Evolutionary conservation across 2,329 filamentous ascomycete genomes (phyloP), one percentile per base, ranked within the genome.

Genomic region (Penicillium fuscoglaucum): DNA sequence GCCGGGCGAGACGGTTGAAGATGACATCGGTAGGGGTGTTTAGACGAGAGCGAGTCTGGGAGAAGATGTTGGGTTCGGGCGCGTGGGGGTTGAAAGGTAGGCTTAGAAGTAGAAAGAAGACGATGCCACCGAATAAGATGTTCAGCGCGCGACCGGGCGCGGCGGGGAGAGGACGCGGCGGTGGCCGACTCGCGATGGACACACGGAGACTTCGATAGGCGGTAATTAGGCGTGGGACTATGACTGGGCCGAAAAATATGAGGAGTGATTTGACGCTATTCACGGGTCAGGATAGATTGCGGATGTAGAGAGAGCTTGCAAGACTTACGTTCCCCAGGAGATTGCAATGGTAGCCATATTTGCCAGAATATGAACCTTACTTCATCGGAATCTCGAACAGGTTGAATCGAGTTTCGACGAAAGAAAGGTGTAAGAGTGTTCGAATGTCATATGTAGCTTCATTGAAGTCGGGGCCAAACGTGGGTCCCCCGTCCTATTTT

Each of bases 1-100:
- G 57, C 6, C 73, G 69, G 1, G 80, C 76, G 10, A 98, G 82
- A 17, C 93, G 90, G 59, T 84, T 86, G 75, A 96, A 95, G 60
- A 98, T 83, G 35, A 96, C 87, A 70, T 93, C 90, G 43, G 85
- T 88, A n/a, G 91, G 87, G 43, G 90, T 93, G 68, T 92, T 90
- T 19, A 98, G 85, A 35, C 93, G 90, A 51, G 91, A 95, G 57
- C 87, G 82, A 1, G 93, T 97, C 19, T 80, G 75, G 31, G 75
- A 71, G 81, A 98, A 96, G 74, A 98, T 80, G 77, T 97, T 97
- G 31, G 68, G 61, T 28, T 66, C 55, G 41, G 73, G 70, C 26
- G 76, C 68, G 63, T 72, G 68, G 5, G 90, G 89, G 6, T 84
- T 80, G 69, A 91, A 87, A 0, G 91, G 87, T 0, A 93, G 77